A percentile compares a stretch with the other conserved stretches of the same genome.
Conservation (phyloP, 805 yeast genomes). For the Candida schatavii region DNA sequence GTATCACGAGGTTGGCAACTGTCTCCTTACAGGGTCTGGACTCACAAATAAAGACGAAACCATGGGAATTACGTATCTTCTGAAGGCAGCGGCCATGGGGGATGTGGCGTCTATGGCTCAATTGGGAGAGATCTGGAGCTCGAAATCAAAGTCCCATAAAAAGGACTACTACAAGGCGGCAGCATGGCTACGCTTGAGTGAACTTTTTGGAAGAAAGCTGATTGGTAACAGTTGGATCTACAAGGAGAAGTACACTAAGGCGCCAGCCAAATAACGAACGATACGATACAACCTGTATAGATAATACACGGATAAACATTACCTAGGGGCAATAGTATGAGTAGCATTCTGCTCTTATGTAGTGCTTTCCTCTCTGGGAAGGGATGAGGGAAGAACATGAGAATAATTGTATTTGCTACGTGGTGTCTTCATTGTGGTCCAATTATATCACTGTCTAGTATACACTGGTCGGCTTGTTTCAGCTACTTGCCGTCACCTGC, state of each 20-base stretch:
- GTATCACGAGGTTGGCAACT: constrained; percentile 60
- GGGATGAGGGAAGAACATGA: too few species aligned
- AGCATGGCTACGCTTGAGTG: constrained; percentile 67
- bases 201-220: constrained; percentile 54
- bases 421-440: too few species aligned
- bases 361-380: too few species aligned
- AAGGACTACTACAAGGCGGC: constrained; percentile 64
- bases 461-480: neutral
- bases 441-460: too few species aligned
- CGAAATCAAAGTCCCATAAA: constrained; percentile 51
- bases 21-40: constrained; percentile 58
- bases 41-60: constrained; percentile 45
- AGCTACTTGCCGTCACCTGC: constrained; percentile 3
- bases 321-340: too few species aligned
- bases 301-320: too few species aligned
- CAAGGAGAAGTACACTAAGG: constrained; percentile 56
- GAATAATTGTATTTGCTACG: too few species aligned
- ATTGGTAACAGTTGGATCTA: constrained; percentile 76
- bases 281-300: too few species aligned
- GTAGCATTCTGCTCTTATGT: too few species aligned
- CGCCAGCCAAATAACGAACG: neutral
- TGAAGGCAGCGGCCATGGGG: constrained; percentile 66
- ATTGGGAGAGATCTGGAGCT: constrained; percentile 68
- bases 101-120: constrained; percentile 65
- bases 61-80: constrained; percentile 57